Evolutionary conservation across 169 alveolate genomes (phyloP).

Genomic region (Plasmodium cynomolgi): DNA sequence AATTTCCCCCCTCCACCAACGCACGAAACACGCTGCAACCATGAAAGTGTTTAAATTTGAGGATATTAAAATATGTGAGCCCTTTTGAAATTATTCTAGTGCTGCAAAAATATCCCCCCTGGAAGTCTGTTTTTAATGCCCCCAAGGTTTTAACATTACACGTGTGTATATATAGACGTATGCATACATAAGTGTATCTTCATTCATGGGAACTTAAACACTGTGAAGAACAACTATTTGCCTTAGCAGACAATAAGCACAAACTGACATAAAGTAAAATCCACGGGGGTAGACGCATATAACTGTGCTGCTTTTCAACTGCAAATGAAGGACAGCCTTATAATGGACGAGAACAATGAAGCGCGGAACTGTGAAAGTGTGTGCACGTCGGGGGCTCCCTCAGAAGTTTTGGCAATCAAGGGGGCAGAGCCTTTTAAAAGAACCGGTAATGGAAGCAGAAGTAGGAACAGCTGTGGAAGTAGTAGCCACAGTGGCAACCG

Average conservation of each 20-base stretch:
- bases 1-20: background rate
- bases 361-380: background rate
- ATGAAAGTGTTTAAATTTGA: constrained; percentile 32
- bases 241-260: constrained; percentile 1
- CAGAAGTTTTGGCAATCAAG: constrained; percentile 8
- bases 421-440: background rate
- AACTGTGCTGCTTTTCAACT: background rate
- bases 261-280: background rate
- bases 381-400: background rate
- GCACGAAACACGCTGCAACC: constrained; percentile 15
- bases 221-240: constrained; percentile 29
- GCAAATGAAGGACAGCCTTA: constrained; percentile 6
- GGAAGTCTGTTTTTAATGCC: constrained; percentile 35
- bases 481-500: background rate
- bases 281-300: background rate
- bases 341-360: constrained; percentile 20
- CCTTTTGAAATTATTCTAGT: constrained; percentile 25
- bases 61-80: constrained; percentile 2
- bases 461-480: background rate
- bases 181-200: background rate
- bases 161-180: constrained; percentile 16
- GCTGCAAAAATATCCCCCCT: constrained; percentile 17
- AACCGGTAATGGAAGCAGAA: background rate
- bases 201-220: constrained; percentile 3
- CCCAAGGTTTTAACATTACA: constrained; percentile 15